These are phyloP conservation scores for Nosema muscidifuracis DNA, from an alignment of 371 early-diverging fungal genomes.

Conservation along the genomic window DNA sequence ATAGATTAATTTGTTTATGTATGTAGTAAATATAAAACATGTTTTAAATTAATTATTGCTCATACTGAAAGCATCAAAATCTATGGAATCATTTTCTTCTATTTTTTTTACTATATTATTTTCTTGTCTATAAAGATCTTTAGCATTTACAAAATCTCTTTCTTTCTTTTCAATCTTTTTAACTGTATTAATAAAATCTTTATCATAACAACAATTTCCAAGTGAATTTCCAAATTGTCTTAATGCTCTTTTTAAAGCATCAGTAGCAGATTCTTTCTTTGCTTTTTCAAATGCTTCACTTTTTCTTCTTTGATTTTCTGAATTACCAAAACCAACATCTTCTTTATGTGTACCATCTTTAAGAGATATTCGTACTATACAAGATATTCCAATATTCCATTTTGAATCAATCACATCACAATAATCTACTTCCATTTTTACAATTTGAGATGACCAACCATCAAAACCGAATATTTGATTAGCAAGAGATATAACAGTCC, in stretches of 20 bases:
- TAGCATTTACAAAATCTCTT: conserved; percentile 17
- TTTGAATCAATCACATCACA: conserved; percentile 65
- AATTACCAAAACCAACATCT: conserved; percentile 76
- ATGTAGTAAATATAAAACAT: no score
- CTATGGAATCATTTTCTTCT: conserved; percentile 2
- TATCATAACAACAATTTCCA: conserved; percentile 89
- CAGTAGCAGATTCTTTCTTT: conserved; percentile 88
- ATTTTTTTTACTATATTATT: conserved; percentile 8
- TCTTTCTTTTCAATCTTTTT: conserved; percentile 38
- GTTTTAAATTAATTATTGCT: neutral
- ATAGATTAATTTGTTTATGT: no score
- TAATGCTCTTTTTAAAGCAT: conserved; percentile 82
- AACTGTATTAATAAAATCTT: conserved; percentile 69
- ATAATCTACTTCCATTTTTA: conserved; percentile 71
- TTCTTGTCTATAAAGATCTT: conserved; percentile 29
- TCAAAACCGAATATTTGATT: conserved; percentile 92
- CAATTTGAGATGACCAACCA: conserved; percentile 82
- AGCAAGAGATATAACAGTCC: conserved; percentile 76
- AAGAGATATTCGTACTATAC: conserved; percentile 74
- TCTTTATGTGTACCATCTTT: conserved; percentile 84
- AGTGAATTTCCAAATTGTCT: conserved; percentile 81
- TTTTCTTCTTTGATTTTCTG: conserved; percentile 75
- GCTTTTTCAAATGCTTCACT: conserved; percentile 79
- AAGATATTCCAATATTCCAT: conserved; percentile 71
- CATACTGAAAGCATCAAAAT: neutral